Percentiles rank a stretch among this genome's conserved stretches.
Evolutionary conservation across 192 early-diverging fungal species (phyloP).

Genomic region (Backusella australiensis): DNA sequence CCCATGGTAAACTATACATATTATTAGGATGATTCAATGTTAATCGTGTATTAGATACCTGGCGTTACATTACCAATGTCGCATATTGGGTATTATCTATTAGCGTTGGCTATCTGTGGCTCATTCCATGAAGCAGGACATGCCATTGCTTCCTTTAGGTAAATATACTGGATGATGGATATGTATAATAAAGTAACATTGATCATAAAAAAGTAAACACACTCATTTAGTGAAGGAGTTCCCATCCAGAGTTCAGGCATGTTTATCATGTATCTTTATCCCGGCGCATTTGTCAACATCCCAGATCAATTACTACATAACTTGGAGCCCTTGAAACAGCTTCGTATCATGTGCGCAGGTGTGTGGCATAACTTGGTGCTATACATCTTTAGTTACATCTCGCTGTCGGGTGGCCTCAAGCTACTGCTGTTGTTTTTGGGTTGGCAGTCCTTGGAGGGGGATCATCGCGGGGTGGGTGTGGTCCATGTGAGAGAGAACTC

Average conservation of each 20-base stretch:
- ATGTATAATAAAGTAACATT: neutral
- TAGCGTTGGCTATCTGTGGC: constrained; percentile 60
- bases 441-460: constrained; percentile 49
- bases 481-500: constrained; percentile 50
- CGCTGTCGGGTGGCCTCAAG: constrained; percentile 44
- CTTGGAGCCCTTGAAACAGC: constrained; percentile 43
- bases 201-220: neutral
- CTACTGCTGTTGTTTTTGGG: constrained; percentile 38
- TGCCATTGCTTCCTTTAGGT: constrained; percentile 68
- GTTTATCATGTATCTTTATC: constrained; percentile 67
- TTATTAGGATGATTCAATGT: too few species aligned
- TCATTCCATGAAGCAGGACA: constrained; percentile 74
- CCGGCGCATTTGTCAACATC: constrained; percentile 77
- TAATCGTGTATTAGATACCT: constrained; percentile 54
- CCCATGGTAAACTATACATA: constrained; percentile 50
- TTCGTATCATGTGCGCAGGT: constrained; percentile 70
- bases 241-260: constrained; percentile 61
- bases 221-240: constrained; percentile 48
- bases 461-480: constrained; percentile 55
- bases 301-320: constrained; percentile 39
- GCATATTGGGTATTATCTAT: constrained; percentile 63
- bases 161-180: constrained; percentile 5
- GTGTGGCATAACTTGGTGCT: constrained; percentile 72
- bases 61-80: constrained; percentile 72
- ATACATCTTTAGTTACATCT: constrained; percentile 37